phyloP scores from a whole-genome alignment of 2,329 filamentous ascomycete species.

The Sarocladium strictum region DNA sequence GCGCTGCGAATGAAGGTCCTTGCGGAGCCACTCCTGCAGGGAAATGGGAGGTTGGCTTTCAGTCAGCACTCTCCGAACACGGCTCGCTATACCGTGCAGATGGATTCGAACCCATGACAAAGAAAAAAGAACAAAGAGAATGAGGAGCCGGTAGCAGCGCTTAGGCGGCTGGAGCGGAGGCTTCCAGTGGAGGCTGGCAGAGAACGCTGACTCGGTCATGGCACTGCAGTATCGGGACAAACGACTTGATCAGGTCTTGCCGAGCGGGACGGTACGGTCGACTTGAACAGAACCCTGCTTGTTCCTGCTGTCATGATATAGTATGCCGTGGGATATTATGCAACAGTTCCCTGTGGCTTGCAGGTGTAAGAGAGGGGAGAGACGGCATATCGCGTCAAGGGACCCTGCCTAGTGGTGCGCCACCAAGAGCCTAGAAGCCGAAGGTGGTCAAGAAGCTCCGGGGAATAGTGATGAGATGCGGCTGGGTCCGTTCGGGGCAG shows the following conservation, averaged over 20 bases:
- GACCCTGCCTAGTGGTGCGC: background rate
- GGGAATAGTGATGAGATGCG: background rate
- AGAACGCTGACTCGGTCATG: constrained; percentile 2
- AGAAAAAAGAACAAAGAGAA: background rate
- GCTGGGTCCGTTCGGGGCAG: background rate
- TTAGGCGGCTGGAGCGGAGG: background rate
- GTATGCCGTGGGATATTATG: background rate
- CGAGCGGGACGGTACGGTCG: background rate
- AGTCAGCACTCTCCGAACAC: background rate
- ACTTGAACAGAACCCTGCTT: background rate
- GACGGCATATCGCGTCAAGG: background rate
- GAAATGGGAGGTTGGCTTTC: background rate
- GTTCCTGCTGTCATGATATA: background rate
- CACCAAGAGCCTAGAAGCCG: background rate
- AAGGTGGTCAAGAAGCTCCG: background rate
- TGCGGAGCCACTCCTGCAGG: background rate
- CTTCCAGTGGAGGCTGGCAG: background rate
- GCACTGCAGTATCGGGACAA: background rate
- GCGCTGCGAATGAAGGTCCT: background rate
- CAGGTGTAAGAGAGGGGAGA: background rate
- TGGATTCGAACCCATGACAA: background rate
- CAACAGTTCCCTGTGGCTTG: background rate
- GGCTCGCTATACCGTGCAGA: background rate
- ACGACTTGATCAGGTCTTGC: background rate
- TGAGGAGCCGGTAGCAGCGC: background rate